Evolutionary conservation across 2,329 filamentous ascomycete genomes (phyloP).

Genomic region (Fonsecaea monophora): DNA sequence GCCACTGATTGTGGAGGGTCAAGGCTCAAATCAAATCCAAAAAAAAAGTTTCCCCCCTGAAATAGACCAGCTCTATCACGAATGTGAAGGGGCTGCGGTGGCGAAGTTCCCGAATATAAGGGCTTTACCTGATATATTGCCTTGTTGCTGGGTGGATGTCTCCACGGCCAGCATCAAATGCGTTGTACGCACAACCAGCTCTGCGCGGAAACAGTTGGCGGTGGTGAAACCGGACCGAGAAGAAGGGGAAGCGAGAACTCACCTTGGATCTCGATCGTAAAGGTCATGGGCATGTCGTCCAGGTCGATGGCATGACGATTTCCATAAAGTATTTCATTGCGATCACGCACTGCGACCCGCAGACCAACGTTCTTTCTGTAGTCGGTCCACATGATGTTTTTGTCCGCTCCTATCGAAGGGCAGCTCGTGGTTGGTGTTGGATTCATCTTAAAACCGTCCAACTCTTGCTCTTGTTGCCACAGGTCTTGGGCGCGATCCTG

Average conservation of each 20-base stretch:
- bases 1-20: no score
- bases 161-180: constrained; percentile 71
- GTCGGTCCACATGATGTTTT: constrained; percentile 72
- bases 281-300: constrained; percentile 72
- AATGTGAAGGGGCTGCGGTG: constrained; percentile 36
- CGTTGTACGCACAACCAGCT: constrained; percentile 70
- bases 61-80: constrained; percentile 35
- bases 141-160: constrained; percentile 66
- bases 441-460: constrained; percentile 29
- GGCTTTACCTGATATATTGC: constrained; percentile 68
- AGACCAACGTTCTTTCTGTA: constrained; percentile 69
- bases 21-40: no score
- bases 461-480: constrained; percentile 41
- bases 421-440: constrained; percentile 35
- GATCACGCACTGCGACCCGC: constrained; percentile 68
- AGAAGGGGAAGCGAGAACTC: constrained; percentile 40
- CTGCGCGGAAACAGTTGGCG: constrained; percentile 50
- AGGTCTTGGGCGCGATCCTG: constrained; percentile 48
- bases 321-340: constrained; percentile 45
- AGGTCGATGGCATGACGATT: constrained; percentile 25
- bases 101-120: constrained; percentile 54
- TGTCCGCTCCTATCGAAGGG: constrained; percentile 40
- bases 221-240: background rate
- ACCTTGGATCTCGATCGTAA: constrained; percentile 76
- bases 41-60: background rate